A percentile compares a stretch with the other conserved stretches of the same genome.
phyloP scores from a whole-genome alignment of 2,329 filamentous ascomycete species.

The Cytospora piceae region DNA sequence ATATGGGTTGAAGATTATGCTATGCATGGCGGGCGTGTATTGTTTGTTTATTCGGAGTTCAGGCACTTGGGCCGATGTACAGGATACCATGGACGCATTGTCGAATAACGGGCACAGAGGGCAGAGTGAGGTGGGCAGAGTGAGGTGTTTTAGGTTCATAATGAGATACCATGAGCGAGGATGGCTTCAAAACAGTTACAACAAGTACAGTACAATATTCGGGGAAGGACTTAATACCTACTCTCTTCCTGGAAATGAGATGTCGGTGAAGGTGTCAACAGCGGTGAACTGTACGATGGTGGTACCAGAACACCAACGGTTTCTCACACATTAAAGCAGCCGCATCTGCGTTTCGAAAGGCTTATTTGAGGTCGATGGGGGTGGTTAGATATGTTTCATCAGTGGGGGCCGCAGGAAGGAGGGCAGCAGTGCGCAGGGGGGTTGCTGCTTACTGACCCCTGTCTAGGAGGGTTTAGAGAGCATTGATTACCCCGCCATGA shows the following conservation, averaged over 20 bases:
- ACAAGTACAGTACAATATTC: background rate
- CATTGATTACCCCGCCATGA: constrained; percentile 29
- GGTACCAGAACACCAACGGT: constrained; percentile 9
- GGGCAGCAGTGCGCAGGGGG: background rate
- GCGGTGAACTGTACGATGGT: constrained; percentile 17
- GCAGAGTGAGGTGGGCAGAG: background rate
- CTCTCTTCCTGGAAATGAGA: background rate
- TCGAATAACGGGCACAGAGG: constrained; percentile 4
- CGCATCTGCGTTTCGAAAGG: constrained; percentile 7
- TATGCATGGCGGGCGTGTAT: constrained; percentile 19
- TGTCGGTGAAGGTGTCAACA: constrained; percentile 5
- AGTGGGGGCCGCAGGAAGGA: background rate
- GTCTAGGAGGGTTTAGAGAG: constrained; percentile 10
- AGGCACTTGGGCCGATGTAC: constrained; percentile 17
- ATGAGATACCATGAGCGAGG: constrained; percentile 4
- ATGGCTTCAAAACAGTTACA: background rate
- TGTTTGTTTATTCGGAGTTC: constrained; percentile 16
- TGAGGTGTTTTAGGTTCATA: constrained; percentile 4
- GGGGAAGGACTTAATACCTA: background rate
- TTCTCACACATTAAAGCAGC: constrained; percentile 1
- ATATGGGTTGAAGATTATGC: constrained; percentile 14
- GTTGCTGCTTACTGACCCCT: background rate
- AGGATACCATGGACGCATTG: constrained; percentile 15
- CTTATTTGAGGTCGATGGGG: background rate
- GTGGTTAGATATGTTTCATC: constrained; percentile 16